Base-by-base conservation (phyloP, 1,284 basidiomycete genomes). In the Moesziomyces antarcticus region DNA sequence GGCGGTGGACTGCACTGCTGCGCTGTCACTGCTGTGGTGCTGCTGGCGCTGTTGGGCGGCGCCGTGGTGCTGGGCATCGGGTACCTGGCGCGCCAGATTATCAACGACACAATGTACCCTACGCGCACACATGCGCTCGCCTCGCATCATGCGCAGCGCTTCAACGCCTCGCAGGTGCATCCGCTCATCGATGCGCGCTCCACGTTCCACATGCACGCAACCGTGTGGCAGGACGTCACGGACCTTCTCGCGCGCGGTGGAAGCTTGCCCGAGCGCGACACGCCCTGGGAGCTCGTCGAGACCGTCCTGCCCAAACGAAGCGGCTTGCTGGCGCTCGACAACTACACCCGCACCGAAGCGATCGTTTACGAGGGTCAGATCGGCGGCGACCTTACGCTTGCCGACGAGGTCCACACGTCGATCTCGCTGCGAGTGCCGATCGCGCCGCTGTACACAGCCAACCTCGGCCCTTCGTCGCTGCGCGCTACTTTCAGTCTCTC, bases 401-500 rank as follows among this genome's bases (percentile, higher is more conserved):
- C 47, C 11, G 55, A 52, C 10, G 56, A 63, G 33, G 47, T 56
- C 11, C 60, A 56, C 33, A 40, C 30, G 8, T 41, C 49, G 2
- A 20, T 64, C 2, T 50, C 49, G 3, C 50, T 56, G 13, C 61
- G 55, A 10, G 43, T 56, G 11, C 61, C 61, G 1, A 30, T 49
- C 3, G 37, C 54, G 10, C 61, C 61, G 3, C 54, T 64, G 20
- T 64, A 64, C 21, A 53, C 50, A 18, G 20, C 33, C 14, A n/a
- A 18, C 11, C 25, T 64, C 10, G 61, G 54, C 2, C 27, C 35
- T 0, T 56, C 54, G 22, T 64, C 61, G 18, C 44, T 64, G 13
- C 45, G 61, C 5, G 61, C 61, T 3, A 64, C 55, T 1, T 64
- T 64, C 50, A 64, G 61, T 37, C 42, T 64, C 13, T 50, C 33